These are phyloP conservation scores for Pseudonitzschia pungens DNA, from an alignment of 108 stramenopile genomes.

Conservation along the genomic window DNA sequence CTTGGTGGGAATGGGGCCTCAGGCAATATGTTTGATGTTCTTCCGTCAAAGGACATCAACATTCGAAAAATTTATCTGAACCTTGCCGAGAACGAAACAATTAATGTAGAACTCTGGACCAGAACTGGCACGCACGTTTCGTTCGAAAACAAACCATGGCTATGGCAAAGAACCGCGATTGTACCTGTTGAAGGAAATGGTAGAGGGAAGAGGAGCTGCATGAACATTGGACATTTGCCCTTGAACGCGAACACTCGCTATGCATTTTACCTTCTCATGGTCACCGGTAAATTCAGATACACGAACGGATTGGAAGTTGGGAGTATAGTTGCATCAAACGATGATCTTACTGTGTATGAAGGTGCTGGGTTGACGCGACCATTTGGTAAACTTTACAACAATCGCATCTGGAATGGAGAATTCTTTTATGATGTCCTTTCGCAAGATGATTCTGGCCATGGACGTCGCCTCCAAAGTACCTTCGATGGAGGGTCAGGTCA, in stretches of 20 bases:
- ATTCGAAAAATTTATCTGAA: slow-evolving; percentile 8
- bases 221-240: not conserved
- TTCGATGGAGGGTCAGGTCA: slow-evolving; percentile 24
- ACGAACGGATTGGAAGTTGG: slow-evolving; percentile 16
- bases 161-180: slow-evolving; percentile 8
- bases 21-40: slow-evolving; percentile 26
- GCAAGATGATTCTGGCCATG: not conserved
- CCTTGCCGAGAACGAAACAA: not conserved
- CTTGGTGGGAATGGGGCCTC: slow-evolving; percentile 18
- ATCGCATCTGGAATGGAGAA: slow-evolving; percentile 23
- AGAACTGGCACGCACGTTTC: slow-evolving; percentile 15
- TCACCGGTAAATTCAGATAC: slow-evolving; percentile 10
- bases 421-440: slow-evolving; percentile 19
- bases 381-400: slow-evolving; percentile 3
- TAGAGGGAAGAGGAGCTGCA: slow-evolving; percentile 15
- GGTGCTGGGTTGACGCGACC: slow-evolving; percentile 13
- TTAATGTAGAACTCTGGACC: slow-evolving; percentile 25
- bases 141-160: slow-evolving; percentile 15
- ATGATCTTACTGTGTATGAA: slow-evolving; percentile 19
- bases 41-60: slow-evolving; percentile 21
- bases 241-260: slow-evolving; percentile 2
- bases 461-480: slow-evolving; percentile 11
- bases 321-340: slow-evolving; percentile 9
- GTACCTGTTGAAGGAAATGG: slow-evolving; percentile 15
- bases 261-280: slow-evolving; percentile 11